Conservation (phyloP, 1,284 basidiomycete genomes). For the Chondrostereum purpureum region DNA sequence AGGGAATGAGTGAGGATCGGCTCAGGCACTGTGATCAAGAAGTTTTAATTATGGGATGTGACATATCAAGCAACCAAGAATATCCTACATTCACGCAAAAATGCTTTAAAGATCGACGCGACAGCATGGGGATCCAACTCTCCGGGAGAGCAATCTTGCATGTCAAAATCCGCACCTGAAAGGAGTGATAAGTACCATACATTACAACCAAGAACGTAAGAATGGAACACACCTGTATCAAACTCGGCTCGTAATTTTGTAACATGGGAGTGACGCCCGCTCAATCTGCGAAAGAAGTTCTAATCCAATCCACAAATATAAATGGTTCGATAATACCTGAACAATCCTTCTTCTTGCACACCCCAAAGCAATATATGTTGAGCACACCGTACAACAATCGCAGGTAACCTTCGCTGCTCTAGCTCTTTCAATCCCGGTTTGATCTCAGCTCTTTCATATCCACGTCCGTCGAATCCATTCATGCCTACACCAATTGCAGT, state of each 20-base stretch:
- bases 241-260: constrained; percentile 73
- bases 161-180: constrained; percentile 77
- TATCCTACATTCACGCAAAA: constrained; percentile 71
- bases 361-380: constrained; percentile 79
- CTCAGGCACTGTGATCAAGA: constrained; percentile 59
- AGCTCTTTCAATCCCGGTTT: constrained; percentile 28
- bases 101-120: constrained; percentile 79
- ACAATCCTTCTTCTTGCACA: constrained; percentile 76
- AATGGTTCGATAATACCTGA: no score
- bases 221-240: constrained; percentile 57
- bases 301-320: no score
- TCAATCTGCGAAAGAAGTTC: constrained; percentile 43
- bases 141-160: constrained; percentile 66
- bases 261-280: constrained; percentile 71
- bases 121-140: constrained; percentile 91
- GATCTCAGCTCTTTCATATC: constrained; percentile 19
- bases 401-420: constrained; percentile 58
- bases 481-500: constrained; percentile 35
- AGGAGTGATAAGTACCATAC: constrained; percentile 10
- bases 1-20: constrained; percentile 70
- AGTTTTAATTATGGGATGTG: constrained; percentile 6
- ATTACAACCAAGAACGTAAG: constrained; percentile 2
- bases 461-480: constrained; percentile 15
- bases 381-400: constrained; percentile 69
- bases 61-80: constrained; percentile 3